Evolutionary conservation across 306 rosid genomes (phyloP), one percentile per base, ranked within the genome.

Genomic region (Casuarina equisetifolia): DNA sequence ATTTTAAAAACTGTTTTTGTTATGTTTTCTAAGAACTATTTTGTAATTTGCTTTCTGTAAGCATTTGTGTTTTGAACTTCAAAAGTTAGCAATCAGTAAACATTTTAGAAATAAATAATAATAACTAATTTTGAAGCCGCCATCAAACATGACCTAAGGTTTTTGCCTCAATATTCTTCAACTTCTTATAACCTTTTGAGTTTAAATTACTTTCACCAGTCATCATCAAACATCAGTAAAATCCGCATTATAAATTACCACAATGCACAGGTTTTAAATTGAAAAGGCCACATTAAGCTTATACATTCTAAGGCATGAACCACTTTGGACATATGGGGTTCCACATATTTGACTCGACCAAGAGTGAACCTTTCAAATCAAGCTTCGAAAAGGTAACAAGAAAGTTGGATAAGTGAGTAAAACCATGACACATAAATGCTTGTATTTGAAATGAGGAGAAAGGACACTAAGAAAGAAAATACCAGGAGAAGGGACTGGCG

Each of bases 401-500:
- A 4, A 40, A 40, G 12, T 42, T 35, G 7, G 19, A 66, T 40
- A 66, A 42, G 35, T 17, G 42, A 25, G 32, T 25, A 25, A 25
- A 25, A 25, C 0, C 42, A 40, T 12, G 9, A 17, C 9, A 8
- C 10, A 16, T 32, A 72, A 49, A 16, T 42, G 66, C 51, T 48
- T 10, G 15, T 83, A 72, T 45, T 49, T 40, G 50, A 50, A 69
- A 76, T 32, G 40, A 76, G 35, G 19, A 40, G 58, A 80, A 19
- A 38, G 25, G 35, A 54, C 40, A 40, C 32, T 39, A 15, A 40
- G 13, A 58, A 54, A 6, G 32, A 61, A 78, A 72, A 79, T 86
- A 91, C 99, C 97, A 25, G 97, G 97, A 58, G 97, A 86, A 76
- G 97, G 96, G 81, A 95, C 97, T 3, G 97, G 76, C 80, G 98